Percentiles rank a stretch among this genome's conserved stretches.
These are phyloP conservation scores for Leishmania mexicana DNA, from an alignment of 208 protist genomes.

Conservation along the genomic window DNA sequence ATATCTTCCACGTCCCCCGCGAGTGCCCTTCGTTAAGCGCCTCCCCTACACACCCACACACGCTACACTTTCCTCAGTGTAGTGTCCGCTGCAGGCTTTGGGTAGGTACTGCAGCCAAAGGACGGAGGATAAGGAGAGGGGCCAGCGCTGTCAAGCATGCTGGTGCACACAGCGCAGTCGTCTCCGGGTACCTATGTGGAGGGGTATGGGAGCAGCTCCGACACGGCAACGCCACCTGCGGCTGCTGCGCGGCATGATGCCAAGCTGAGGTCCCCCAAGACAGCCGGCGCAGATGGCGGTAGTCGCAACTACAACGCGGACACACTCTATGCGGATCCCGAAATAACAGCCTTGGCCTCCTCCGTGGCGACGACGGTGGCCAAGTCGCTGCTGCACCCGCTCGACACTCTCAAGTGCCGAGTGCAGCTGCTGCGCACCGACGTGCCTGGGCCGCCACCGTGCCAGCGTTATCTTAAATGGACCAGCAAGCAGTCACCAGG, in stretches of 20 bases:
- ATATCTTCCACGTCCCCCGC: background rate
- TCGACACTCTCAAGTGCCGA: conserved; percentile 87
- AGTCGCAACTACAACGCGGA: background rate
- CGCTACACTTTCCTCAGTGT: background rate
- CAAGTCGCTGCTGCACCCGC: conserved; percentile 78
- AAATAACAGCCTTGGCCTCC: conserved; percentile 47
- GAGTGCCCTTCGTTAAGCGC: background rate
- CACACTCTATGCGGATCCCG: conserved; percentile 11
- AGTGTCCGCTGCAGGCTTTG: background rate
- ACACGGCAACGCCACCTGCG: background rate
- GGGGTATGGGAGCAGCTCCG: background rate
- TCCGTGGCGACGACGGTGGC: conserved; percentile 53
- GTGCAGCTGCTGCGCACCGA: conserved; percentile 52
- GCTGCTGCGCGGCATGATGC: background rate
- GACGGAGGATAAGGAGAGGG: background rate
- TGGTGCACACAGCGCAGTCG: background rate
- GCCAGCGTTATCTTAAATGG: background rate
- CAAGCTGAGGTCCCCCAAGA: background rate
- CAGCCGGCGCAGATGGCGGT: no score
- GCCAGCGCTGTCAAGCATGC: background rate
- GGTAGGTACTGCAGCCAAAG: no score
- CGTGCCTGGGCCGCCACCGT: background rate
- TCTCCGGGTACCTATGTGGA: background rate
- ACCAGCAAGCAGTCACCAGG: background rate
- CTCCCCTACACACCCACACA: background rate